Evolutionary conservation across 768 basidiomycete genomes (phyloP).

Genomic region (Mycena belliarum): DNA sequence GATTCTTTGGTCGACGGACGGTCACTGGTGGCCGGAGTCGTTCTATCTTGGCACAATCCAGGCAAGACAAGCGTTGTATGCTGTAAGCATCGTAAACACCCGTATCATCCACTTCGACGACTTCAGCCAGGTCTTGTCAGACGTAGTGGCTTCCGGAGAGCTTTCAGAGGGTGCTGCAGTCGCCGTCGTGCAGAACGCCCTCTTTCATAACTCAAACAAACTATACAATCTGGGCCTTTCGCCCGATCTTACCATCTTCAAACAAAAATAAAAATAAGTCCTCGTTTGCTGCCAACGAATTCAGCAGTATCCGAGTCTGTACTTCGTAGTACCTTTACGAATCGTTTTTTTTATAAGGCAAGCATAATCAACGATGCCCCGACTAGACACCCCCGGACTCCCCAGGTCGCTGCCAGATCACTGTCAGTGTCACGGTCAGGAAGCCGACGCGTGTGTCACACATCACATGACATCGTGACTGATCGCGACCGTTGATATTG

Average conservation of each 20-base stretch:
- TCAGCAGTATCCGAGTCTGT: no score
- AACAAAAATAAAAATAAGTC: not conserved
- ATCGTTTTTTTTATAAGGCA: no score
- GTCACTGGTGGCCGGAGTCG: constrained; percentile 76
- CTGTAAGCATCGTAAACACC: constrained; percentile 38
- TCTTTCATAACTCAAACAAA: constrained; percentile 69
- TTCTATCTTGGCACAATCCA: constrained; percentile 71
- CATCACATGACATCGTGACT: no score
- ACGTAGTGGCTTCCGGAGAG: constrained; percentile 47
- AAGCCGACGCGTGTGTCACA: no score
- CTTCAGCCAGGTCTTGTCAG: constrained; percentile 52
- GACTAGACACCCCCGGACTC: no score
- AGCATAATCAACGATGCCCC: no score
- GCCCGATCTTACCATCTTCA: constrained; percentile 15
- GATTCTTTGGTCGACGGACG: constrained; percentile 79
- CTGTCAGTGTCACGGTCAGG: no score
- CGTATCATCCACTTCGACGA: not conserved
- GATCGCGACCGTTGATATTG: no score
- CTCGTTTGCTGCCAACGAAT: no score
- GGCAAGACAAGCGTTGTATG: constrained; percentile 60
- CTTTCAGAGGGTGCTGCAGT: constrained; percentile 58
- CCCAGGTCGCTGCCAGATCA: no score
- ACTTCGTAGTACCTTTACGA: no score
- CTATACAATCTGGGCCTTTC: constrained; percentile 59
- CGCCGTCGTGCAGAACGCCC: constrained; percentile 49